Evolutionary conservation across 805 yeast genomes (phyloP), one percentile per base, ranked within the genome.

Genomic region (Barnettozyma vustinii): DNA sequence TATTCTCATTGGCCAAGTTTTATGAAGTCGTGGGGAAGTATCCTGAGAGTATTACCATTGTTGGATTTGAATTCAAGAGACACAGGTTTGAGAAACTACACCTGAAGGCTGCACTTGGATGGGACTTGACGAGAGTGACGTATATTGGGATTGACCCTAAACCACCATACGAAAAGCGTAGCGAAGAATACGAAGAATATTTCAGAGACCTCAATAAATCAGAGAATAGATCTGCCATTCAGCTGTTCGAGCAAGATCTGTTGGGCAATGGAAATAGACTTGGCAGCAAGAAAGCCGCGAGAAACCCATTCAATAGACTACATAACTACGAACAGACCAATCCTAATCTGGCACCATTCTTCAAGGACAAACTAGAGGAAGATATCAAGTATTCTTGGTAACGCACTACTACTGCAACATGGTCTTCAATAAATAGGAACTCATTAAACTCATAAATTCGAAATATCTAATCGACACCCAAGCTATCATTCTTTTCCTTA

Each of bases 11-110:
- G 2, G 70, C 76, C 33, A 66, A 80, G 45, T 86, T 73, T 59
- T 62, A 74, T 27, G 80, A 82, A 53, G 51, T 73, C 2, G 61
- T 67, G 4, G 68, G 72, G 0, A 20, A 9, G 1, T 83, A 75
- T 52, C 95, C 96, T 0, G 40, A 56, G 0, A 54, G 54, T 2
- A 67, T 87, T 4, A 76, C 80, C 0, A 72, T 88, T 3, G 77
- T 81, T 4, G 94, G 96, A 2, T 86, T 86, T 61, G 89, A 81
- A 41, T 88, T 88, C 65, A 88, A 88, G 58, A 66, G 78, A 47
- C 59, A 61, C 18, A 69, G 96, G 46, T 87, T 87, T 58, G 42
- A 80, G 16, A 57, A 73, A 0, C 61, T 69, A 37, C 94, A 85
- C 64, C 67, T 80, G 12, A 16, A 16, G 21, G 57, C 57, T n/a